These are phyloP conservation scores for Pseudopediastrum boryanum DNA, from an alignment of 139 green algal species.

Conservation along the genomic window DNA sequence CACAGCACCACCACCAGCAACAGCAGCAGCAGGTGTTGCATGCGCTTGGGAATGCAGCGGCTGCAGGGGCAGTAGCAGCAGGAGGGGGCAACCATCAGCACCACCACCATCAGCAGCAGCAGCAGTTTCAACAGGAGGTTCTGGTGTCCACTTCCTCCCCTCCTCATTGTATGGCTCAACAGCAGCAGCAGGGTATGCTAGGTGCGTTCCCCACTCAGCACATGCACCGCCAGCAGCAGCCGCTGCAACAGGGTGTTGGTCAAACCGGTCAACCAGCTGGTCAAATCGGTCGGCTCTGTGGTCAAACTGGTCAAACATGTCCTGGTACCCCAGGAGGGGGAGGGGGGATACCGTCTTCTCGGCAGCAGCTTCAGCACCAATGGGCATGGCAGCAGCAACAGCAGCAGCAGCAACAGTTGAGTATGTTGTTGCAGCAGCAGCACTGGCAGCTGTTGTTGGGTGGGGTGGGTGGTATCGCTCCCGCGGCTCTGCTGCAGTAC, in stretches of 20 bases:
- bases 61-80: conserved; percentile 9
- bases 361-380: not conserved
- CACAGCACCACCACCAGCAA: not conserved
- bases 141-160: no score
- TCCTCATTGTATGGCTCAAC: no score
- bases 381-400: not conserved
- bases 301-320: conserved; percentile 1
- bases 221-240: conserved; percentile 33
- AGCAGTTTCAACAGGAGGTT: conserved; percentile 19
- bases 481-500: not conserved
- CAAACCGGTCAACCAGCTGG: conserved; percentile 16
- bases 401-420: conserved; percentile 1
- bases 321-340: not conserved
- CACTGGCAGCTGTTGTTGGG: conserved; percentile 8
- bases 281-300: conserved; percentile 16
- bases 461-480: conserved; percentile 10
- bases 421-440: conserved; percentile 25
- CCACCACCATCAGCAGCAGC: not conserved
- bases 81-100: not conserved
- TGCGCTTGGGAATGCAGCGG: not conserved
- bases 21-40: conserved; percentile 7
- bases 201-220: not conserved
- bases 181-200: not conserved
- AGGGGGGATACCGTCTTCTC: not conserved
- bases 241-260: conserved; percentile 20